Evolutionary conservation across 2,329 filamentous ascomycete species (phyloP), one percentile per base, ranked within the genome.

Genomic region (Lasiodiplodia hormozganensis): DNA sequence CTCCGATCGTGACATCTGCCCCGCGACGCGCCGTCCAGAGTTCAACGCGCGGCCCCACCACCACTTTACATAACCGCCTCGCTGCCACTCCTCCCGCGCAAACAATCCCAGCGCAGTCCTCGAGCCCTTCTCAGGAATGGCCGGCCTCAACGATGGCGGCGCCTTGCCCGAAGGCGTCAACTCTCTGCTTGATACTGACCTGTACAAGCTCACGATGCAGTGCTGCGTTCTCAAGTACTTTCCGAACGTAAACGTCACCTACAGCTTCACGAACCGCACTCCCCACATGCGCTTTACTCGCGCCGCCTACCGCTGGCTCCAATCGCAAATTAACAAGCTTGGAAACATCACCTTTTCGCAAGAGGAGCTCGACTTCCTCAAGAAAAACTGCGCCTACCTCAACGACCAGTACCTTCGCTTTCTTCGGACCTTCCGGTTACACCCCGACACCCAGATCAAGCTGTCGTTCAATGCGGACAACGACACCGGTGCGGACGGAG

Each of bases 191-290:
- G 84, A 85, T 69, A 85, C 84, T 1, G 89, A 91, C 78, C 81
- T 99, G 70, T 99, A 97, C 87, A 99, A 99, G 82, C 82, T 99
- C 81, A 99, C 96, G 23, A 99, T 99, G 96, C 96, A 99, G 90
- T 97, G 79, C 65, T 81, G 79, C 70, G 91, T 98, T 72, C 87
- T 96, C 73, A 96, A 96, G 81, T 96, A 94, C 83, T 98, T 97
- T 80, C 91, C 91, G 40, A 86, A 94, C 69, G 83, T 79, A 74
- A 87, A 90, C 54, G 96, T 98, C 69, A 94, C 92, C 2, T 99
- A 98, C 77, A 89, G 92, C 69, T 97, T 96, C 82, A 98, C 94
- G 64, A 99, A 99, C 79, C 91, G 96, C 62, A 99, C 96, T 1
- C 93, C 93, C 8, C 89, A 97, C 70, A 97, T 97, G 89, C 94